A percentile compares a stretch with the other conserved stretches of the same genome.
phyloP scores from a whole-genome alignment of 768 basidiomycete species.

The Albatrellus ellisii region DNA sequence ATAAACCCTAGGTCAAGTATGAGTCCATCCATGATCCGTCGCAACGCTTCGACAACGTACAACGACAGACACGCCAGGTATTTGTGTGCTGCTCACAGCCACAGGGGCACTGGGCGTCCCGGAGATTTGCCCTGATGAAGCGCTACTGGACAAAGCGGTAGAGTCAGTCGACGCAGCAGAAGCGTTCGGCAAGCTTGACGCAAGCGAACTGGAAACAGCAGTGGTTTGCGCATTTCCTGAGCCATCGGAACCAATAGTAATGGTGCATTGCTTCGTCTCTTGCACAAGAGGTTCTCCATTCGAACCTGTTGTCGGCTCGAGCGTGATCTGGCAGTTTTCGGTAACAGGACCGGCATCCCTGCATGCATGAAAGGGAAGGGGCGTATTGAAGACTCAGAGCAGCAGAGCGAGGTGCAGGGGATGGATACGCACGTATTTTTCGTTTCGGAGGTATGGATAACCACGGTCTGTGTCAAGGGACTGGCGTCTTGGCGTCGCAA shows the following conservation, averaged over 20 bases:
- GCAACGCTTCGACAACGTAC: too few species aligned
- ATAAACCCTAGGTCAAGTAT: background rate
- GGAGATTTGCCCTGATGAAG: background rate
- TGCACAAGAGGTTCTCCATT: slow-evolving; percentile 20
- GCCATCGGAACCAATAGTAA: slow-evolving; percentile 5
- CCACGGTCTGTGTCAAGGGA: slow-evolving; percentile 21
- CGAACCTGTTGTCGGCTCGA: slow-evolving; percentile 21
- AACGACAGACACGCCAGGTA: too few species aligned
- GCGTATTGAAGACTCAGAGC: background rate
- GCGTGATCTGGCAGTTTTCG: slow-evolving; percentile 23
- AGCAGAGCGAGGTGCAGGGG: background rate
- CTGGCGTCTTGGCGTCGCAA: slow-evolving; percentile 14
- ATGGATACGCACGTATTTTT: slow-evolving; percentile 27
- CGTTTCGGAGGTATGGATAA: slow-evolving; percentile 23
- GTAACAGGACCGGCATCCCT: slow-evolving; percentile 19
- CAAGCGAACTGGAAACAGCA: background rate
- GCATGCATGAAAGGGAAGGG: slow-evolving; percentile 10
- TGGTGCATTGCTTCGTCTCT: slow-evolving; percentile 21
- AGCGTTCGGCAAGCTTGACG: background rate
- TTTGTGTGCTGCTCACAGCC: background rate
- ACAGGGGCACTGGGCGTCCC: background rate
- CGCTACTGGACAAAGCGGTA: slow-evolving; percentile 7
- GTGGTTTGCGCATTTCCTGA: background rate
- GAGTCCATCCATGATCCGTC: too few species aligned
- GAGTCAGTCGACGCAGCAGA: slow-evolving; percentile 12